Conservation (phyloP, 2,329 filamentous ascomycete species). For the Decorospora gaudefroyi region DNA sequence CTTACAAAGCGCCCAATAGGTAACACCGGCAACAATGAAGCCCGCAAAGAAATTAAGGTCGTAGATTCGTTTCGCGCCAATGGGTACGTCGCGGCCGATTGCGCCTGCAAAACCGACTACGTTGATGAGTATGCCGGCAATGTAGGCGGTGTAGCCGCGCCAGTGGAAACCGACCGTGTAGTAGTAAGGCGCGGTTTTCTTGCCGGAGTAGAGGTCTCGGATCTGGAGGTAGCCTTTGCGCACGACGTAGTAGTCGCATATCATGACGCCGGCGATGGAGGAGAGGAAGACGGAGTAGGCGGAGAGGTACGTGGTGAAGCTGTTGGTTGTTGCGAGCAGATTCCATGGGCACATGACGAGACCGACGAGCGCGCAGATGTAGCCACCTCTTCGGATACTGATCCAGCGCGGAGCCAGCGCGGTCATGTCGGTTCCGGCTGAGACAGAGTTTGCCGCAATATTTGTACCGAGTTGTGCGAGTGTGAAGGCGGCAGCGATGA, state of each 20-base stretch:
- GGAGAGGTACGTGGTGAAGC: slow-evolving; percentile 89
- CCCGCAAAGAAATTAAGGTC: slow-evolving; percentile 89
- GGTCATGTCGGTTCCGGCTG: slow-evolving; percentile 80
- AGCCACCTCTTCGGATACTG: slow-evolving; percentile 84
- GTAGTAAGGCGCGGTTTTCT: slow-evolving; percentile 70
- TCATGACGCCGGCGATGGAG: slow-evolving; percentile 88
- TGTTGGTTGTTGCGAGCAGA: slow-evolving; percentile 72
- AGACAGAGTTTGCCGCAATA: slow-evolving; percentile 84
- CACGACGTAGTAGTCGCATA: slow-evolving; percentile 85
- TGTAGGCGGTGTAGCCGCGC: slow-evolving; percentile 82
- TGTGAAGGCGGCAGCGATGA: slow-evolving; percentile 59
- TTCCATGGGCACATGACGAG: slow-evolving; percentile 88
- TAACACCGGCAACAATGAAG: slow-evolving; percentile 67
- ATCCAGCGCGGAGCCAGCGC: slow-evolving; percentile 78
- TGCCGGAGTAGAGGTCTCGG: slow-evolving; percentile 76
- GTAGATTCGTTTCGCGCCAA: slow-evolving; percentile 83
- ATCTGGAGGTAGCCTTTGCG: slow-evolving; percentile 80
- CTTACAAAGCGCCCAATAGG: slow-evolving; percentile 73
- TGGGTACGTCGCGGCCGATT: slow-evolving; percentile 71
- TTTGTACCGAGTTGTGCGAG: slow-evolving; percentile 85
- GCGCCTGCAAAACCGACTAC: slow-evolving; percentile 89
- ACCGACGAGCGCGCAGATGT: slow-evolving; percentile 78
- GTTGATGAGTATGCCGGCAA: slow-evolving; percentile 83
- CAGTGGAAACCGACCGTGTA: slow-evolving; percentile 76
- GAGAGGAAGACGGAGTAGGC: slow-evolving; percentile 94